Base-by-base conservation (phyloP, 805 yeast genomes). In the Hanseniaspora lachancei region DNA sequence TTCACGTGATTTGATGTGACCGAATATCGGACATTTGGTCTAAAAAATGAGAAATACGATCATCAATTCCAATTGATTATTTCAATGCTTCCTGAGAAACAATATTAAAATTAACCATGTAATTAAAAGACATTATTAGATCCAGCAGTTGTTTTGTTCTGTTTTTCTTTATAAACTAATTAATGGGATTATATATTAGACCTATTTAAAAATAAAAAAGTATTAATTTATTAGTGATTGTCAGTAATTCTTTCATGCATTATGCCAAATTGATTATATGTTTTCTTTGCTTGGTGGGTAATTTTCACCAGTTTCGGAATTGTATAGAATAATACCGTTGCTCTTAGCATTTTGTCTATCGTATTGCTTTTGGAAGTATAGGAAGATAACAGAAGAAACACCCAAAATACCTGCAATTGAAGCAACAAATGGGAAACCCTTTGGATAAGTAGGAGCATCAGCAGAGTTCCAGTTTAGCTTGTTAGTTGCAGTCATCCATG, bases 401-500 rank as follows among this genome's bases (percentile, higher is more conserved):
- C 63, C 58, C 21, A 65, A 58, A 49, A 62, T 59, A 58, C 70
- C 67, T 13, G 70, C 70, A 32, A 67, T 59, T 2, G 64, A 60
- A 3, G 69, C 72, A 8, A 76, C 73, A 64, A 73, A 71, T 43
- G 76, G 74, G 38, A 69, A 80, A 58, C 85, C 86, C 60, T 73
- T 78, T 38, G 70, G 66, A 64, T 68, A 80, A 27, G 78, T 64
- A 23, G 85, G 86, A 15, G 79, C 75, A 41, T 78, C 80, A 2
- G 67, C 72, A 0, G 85, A 80, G 57, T 61, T 60, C 69, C 70
- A 72, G 23, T 70, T 69, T 35, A 72, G 60, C 5, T 76, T 74
- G 1, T 80, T 68, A 58, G 74, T 74, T 77, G 79, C 79, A 0
- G 80, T 79, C 20, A 78, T 73, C 20, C 79, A 72, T 3, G 78